Evolutionary conservation across 371 early-diverging fungal genomes (phyloP).

Genomic region (Mortierella sp.): DNA sequence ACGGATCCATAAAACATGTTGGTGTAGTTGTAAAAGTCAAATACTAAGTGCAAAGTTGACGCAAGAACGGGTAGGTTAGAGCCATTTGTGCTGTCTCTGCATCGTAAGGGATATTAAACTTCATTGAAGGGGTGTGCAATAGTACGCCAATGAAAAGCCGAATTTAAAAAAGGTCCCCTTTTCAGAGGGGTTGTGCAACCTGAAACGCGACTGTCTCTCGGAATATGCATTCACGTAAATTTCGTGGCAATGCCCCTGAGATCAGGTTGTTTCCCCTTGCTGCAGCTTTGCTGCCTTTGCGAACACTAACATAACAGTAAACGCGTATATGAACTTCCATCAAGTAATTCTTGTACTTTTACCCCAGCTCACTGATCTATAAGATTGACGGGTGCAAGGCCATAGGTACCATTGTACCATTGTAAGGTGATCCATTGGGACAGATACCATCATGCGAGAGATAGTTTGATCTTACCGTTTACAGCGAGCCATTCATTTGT

Average conservation of each 20-base stretch:
- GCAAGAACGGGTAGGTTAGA: neutral
- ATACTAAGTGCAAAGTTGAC: neutral
- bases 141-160: neutral
- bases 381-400: no score
- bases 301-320: no score
- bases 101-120: neutral
- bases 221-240: neutral
- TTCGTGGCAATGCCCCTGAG: neutral
- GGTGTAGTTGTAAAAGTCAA: slow-evolving; percentile 80
- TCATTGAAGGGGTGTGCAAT: neutral
- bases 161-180: neutral
- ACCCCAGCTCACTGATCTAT: neutral
- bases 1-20: slow-evolving; percentile 94
- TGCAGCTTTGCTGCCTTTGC: neutral
- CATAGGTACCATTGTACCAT: no score
- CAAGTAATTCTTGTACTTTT: neutral
- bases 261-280: neutral
- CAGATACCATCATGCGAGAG: neutral
- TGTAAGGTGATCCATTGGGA: neutral
- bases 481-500: slow-evolving; percentile 95
- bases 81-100: neutral
- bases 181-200: slow-evolving; percentile 15
- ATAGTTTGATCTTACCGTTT: slow-evolving; percentile 72
- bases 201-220: slow-evolving; percentile 16
- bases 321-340: neutral